A percentile compares a stretch with the other conserved stretches of the same genome.
Conservation (phyloP, 75 land plant genomes). For the Pinus tabuliformis region DNA sequence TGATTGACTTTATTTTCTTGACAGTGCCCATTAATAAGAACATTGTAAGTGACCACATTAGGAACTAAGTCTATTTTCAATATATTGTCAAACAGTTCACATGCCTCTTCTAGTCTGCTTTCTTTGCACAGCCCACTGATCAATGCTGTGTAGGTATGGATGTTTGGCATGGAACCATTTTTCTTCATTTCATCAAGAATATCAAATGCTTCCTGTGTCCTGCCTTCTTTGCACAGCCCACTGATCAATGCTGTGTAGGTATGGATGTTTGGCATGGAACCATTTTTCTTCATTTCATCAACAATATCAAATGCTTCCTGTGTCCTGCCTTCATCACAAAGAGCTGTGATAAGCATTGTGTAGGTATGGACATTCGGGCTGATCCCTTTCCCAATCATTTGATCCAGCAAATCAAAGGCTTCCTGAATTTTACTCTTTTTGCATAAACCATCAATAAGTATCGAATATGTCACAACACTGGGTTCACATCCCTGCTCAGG, state of each 20-base stretch:
- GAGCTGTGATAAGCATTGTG: constrained; percentile 41
- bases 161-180: constrained; percentile 51
- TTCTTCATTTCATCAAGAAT: constrained; percentile 41
- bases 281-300: constrained; percentile 40
- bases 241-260: constrained; percentile 44
- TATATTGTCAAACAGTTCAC: constrained; percentile 35
- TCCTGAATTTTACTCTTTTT: constrained; percentile 33
- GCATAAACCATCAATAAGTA: constrained; percentile 58
- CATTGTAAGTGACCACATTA: constrained; percentile 54
- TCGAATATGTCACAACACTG: constrained; percentile 48
- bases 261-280: constrained; percentile 50
- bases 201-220: constrained; percentile 26
- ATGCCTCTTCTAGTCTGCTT: constrained; percentile 40
- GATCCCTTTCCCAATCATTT: constrained; percentile 36
- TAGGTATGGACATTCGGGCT: constrained; percentile 44
- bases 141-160: constrained; percentile 41
- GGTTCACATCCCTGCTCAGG: constrained; percentile 44
- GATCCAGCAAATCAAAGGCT: constrained; percentile 22
- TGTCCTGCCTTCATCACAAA: constrained; percentile 29
- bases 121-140: constrained; percentile 32
- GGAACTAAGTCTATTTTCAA: constrained; percentile 37
- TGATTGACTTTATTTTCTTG: constrained; percentile 28
- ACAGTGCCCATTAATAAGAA: constrained; percentile 63
- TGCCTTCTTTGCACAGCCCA: constrained; percentile 5
- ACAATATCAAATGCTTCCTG: constrained; percentile 28